phyloP scores from a whole-genome alignment of 1,139 yeast species.

The Arxiozyma slooffiae region DNA sequence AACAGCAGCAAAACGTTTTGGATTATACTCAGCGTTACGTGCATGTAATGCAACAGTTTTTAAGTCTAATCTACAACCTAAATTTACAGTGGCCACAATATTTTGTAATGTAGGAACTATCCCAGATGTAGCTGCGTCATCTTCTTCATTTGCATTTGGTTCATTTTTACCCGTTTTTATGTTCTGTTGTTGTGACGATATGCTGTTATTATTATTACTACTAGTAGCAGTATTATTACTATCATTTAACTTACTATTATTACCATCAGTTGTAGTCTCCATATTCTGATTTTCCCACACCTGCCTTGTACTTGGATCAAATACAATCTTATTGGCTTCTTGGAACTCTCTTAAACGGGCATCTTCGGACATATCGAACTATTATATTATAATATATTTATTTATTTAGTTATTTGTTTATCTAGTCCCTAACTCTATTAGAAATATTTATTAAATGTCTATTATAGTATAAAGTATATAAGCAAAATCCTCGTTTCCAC shows the following conservation, averaged over 20 bases:
- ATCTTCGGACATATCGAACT: conserved; percentile 24
- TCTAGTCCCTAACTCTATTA: not conserved
- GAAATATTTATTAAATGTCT: not conserved
- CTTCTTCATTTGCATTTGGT: conserved; percentile 21
- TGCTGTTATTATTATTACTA: conserved; percentile 1
- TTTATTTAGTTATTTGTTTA: too few species aligned
- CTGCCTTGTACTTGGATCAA: conserved; percentile 31
- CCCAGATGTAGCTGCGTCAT: conserved; percentile 72
- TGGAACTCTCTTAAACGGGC: conserved; percentile 29
- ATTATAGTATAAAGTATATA: too few species aligned
- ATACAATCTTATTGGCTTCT: conserved; percentile 29
- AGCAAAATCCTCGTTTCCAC: not conserved
- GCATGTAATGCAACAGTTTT: conserved; percentile 97
- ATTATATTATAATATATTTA: too few species aligned
- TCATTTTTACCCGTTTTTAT: conserved; percentile 1
- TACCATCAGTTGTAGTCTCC: conserved; percentile 7
- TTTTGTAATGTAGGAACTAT: conserved; percentile 94
- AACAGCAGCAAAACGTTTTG: conserved; percentile 97
- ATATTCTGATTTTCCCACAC: conserved; percentile 30
- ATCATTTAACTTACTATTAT: conserved; percentile 1
- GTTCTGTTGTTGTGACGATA: conserved; percentile 4
- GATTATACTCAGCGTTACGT: conserved; percentile 97
- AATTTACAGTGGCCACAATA: conserved; percentile 94
- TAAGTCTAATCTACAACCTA: conserved; percentile 90
- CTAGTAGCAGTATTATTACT: conserved; percentile 6